Evolutionary conservation across 495 filamentous ascomycete species (phyloP).

Genomic region (Podospora fimiseda): DNA sequence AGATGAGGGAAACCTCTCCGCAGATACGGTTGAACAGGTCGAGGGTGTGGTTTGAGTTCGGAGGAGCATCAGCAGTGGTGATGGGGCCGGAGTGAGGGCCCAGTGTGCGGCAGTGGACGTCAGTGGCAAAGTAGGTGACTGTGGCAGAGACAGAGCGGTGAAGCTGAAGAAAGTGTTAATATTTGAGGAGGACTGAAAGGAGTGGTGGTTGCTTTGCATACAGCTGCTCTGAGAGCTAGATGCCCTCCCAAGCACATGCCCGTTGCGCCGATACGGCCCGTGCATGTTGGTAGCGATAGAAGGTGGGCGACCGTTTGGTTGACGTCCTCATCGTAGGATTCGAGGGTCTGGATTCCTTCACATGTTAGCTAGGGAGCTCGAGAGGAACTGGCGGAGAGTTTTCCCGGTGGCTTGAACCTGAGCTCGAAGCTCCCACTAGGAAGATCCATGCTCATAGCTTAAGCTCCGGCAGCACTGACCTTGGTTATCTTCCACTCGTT

Average conservation of each 20-base stretch:
- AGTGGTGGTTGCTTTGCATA: no score
- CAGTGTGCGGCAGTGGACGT: constrained; percentile 73
- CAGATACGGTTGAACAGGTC: constrained; percentile 55
- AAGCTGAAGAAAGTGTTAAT: constrained; percentile 32
- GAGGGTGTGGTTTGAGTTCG: constrained; percentile 36
- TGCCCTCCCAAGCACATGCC: constrained; percentile 97
- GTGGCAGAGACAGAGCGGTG: constrained; percentile 68
- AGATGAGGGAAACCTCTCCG: constrained; percentile 82
- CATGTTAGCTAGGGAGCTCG: neutral
- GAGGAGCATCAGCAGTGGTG: constrained; percentile 25
- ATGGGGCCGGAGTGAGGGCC: constrained; percentile 42
- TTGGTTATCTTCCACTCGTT: constrained; percentile 83
- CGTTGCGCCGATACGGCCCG: constrained; percentile 75
- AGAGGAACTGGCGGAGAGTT: neutral
- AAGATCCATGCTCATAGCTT: neutral
- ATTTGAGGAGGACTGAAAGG: neutral
- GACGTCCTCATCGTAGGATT: constrained; percentile 86
- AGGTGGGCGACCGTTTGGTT: constrained; percentile 67
- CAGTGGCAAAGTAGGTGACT: constrained; percentile 90
- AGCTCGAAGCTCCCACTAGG: neutral
- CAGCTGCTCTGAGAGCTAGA: constrained; percentile 73
- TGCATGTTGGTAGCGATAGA: constrained; percentile 70
- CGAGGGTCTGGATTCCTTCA: constrained; percentile 53
- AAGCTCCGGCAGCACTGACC: constrained; percentile 26
- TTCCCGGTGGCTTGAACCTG: neutral